Base-by-base conservation (phyloP, 129 eudicot species). In the Glebionis coronaria region DNA sequence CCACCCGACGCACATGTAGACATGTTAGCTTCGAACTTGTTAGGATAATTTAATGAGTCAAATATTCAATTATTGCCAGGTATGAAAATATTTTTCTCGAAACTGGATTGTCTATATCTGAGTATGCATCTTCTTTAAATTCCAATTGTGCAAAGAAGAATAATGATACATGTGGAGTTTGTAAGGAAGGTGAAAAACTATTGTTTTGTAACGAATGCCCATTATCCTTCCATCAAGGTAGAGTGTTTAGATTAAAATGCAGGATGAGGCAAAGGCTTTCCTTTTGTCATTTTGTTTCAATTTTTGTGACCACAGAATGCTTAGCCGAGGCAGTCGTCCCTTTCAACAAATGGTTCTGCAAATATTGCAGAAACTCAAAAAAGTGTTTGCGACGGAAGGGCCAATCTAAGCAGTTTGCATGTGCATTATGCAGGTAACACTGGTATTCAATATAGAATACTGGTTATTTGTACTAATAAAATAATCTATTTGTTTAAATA, bases 151-250 rank as follows among this genome's bases (percentile, higher is more conserved):
- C 67, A 3, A 82, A 82, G 75, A 75, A 67, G 62, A 90, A 77
- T 74, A 95, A 90, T 77, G 82, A 78, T 23, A 53, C 82, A 40
- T 90, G 97, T 82, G 31, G 56, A 68, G 72, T 79, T 23, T 90
- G 95, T 77, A 78, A 73, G 3, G 82, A 84, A 70, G 91, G 88
- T 76, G 90, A 83, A 63, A 70, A 80, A 47, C 40, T 31, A 6
- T 62, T 84, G 76, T 78, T 72, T 21, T 90, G 95, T 73, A 85
- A 81, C 72, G 89, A 87, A 61, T 90, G 97, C 60, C 91, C 88
- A 29, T 87, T 91, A 79, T 84, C 91, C 59, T 87, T 84, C 73
- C 97, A 90, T 55, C 66, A 47, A 80, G 95, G 97, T 90, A 71
- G 52, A 76, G 40, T 65, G 40, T 31, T 31, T 31, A 5, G 5